Evolutionary conservation across 495 filamentous ascomycete genomes (phyloP).

Genomic region (Lophiostoma macrostomum): DNA sequence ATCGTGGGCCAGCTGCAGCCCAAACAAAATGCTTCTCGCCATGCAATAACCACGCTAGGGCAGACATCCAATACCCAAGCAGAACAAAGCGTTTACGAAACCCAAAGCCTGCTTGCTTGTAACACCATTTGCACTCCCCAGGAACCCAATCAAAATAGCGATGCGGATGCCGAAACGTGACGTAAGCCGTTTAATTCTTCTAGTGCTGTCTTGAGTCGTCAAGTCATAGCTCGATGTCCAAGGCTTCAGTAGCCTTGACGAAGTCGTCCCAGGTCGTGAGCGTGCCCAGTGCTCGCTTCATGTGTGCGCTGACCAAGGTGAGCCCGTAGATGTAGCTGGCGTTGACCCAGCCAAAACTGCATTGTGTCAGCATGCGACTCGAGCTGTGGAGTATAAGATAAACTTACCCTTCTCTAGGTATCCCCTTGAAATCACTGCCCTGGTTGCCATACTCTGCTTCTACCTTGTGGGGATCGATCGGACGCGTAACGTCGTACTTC

Average conservation of each 20-base stretch:
- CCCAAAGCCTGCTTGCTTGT: too few relatives aligned
- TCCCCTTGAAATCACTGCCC: slow-evolving; percentile 87
- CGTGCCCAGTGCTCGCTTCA: slow-evolving; percentile 78
- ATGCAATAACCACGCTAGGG: too few relatives aligned
- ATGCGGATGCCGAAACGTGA: too few relatives aligned
- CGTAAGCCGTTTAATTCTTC: not conserved
- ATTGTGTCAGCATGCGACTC: slow-evolving; percentile 33
- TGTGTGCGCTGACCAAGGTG: slow-evolving; percentile 76
- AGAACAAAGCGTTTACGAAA: too few relatives aligned
- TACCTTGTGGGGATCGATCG: slow-evolving; percentile 84
- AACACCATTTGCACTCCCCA: too few relatives aligned
- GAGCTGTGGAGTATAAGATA: not conserved
- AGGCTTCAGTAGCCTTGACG: slow-evolving; percentile 49
- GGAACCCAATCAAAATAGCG: too few relatives aligned
- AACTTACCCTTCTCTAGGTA: slow-evolving; percentile 85
- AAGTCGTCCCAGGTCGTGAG: slow-evolving; percentile 80
- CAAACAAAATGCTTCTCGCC: too few relatives aligned
- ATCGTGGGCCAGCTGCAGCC: too few relatives aligned
- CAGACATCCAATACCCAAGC: too few relatives aligned
- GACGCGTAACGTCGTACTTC: slow-evolving; percentile 94
- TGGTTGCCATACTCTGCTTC: slow-evolving; percentile 98
- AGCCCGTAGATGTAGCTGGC: slow-evolving; percentile 91
- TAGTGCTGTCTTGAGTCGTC: not conserved
- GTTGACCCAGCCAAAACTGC: slow-evolving; percentile 97
- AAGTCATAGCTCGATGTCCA: slow-evolving; percentile 17